Evolutionary conservation across 208 protist genomes (phyloP).

Genomic region (Leishmania martiniquensis): DNA sequence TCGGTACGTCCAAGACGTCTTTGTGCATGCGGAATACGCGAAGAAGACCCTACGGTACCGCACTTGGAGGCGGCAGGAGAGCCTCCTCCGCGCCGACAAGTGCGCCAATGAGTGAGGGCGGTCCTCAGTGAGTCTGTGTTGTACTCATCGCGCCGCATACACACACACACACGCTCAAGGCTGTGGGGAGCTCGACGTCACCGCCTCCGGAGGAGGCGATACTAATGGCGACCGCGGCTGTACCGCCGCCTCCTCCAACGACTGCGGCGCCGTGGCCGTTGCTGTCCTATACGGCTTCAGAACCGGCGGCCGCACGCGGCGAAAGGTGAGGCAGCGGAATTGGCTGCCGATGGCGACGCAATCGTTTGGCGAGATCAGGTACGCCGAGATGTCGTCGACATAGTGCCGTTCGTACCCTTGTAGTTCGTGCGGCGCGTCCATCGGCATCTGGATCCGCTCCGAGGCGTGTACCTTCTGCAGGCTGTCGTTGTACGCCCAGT

Average conservation of each 20-base stretch:
- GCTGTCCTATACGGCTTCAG: slow-evolving; percentile 18
- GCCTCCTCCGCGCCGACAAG: background rate
- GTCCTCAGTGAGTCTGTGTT: background rate
- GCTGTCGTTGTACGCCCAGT: slow-evolving; percentile 78
- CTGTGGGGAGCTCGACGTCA: too few species aligned
- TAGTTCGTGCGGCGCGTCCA: slow-evolving; percentile 62
- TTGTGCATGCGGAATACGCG: background rate
- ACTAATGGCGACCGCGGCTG: too few species aligned
- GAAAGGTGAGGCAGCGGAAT: slow-evolving; percentile 57
- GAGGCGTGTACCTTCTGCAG: slow-evolving; percentile 52
- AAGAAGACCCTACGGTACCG: too few species aligned
- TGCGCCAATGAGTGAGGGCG: background rate
- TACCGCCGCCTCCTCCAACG: background rate
- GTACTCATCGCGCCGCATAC: background rate
- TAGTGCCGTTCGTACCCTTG: slow-evolving; percentile 68
- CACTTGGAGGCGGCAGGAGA: too few species aligned
- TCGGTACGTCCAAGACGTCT: background rate
- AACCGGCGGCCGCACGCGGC: slow-evolving; percentile 49
- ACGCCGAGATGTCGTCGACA: slow-evolving; percentile 67
- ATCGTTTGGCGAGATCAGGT: slow-evolving; percentile 65
- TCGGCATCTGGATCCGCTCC: slow-evolving; percentile 59
- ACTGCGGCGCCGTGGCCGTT: background rate
- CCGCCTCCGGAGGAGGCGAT: too few species aligned
- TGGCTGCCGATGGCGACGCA: slow-evolving; percentile 46
- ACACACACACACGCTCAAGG: too few species aligned